Percentiles rank a stretch among this genome's conserved stretches.
Evolutionary conservation across 2,329 filamentous ascomycete species (phyloP).

Genomic region (Claviceps maximensis): DNA sequence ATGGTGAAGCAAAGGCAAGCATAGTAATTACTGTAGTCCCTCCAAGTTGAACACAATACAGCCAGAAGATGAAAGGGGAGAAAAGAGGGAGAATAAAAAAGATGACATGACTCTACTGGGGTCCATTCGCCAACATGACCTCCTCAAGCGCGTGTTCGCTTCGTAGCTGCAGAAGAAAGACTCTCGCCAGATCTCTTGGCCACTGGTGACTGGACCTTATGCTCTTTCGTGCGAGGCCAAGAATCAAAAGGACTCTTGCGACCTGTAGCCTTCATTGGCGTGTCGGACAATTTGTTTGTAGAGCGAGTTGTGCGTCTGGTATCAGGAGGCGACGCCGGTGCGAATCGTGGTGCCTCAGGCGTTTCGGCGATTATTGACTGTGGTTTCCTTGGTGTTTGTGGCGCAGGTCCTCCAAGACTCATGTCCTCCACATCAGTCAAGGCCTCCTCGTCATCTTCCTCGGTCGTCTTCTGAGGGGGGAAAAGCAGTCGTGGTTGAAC

Average conservation of each 20-base stretch:
- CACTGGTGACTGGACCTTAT: constrained; percentile 30
- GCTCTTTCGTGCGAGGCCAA: constrained; percentile 53
- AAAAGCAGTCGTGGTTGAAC: constrained; percentile 64
- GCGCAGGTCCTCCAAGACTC: constrained; percentile 17
- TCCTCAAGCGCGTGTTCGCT: constrained; percentile 22
- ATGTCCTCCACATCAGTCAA: constrained; percentile 43
- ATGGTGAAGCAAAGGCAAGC: background rate
- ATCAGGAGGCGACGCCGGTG: constrained; percentile 48
- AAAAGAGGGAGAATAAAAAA: background rate
- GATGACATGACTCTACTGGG: background rate
- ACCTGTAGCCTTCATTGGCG: constrained; percentile 26
- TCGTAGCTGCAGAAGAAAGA: constrained; percentile 18
- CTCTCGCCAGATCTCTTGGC: constrained; percentile 28
- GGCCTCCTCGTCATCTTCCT: constrained; percentile 46
- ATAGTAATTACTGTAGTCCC: background rate
- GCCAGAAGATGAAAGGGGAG: background rate
- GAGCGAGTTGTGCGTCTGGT: constrained; percentile 47
- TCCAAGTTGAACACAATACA: background rate
- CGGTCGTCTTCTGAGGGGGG: constrained; percentile 34
- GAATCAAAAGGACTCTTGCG: constrained; percentile 49
- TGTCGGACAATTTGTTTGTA: constrained; percentile 33
- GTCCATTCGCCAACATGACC: background rate
- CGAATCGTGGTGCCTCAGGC: constrained; percentile 41
- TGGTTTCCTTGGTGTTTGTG: constrained; percentile 26
- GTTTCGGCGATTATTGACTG: constrained; percentile 23